Evolutionary conservation across 768 basidiomycete species (phyloP).

Genomic region (Boletus rubroflammeus): DNA sequence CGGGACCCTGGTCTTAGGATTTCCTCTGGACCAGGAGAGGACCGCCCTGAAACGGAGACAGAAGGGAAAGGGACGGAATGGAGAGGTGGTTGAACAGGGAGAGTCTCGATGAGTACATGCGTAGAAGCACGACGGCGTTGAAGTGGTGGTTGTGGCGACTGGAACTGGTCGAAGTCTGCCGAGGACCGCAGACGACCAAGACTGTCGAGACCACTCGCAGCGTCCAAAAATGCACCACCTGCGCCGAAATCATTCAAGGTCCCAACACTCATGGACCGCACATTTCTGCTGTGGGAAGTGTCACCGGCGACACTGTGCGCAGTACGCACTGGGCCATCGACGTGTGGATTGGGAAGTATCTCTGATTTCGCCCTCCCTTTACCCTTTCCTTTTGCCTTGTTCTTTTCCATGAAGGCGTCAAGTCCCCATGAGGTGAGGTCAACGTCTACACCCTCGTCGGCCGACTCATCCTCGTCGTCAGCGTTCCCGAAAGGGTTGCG

Average conservation of each 20-base stretch:
- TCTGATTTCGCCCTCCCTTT: constrained; percentile 38
- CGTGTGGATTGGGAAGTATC: constrained; percentile 44
- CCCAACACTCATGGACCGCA: constrained; percentile 67
- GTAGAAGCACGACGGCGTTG: constrained; percentile 51
- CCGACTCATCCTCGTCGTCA: constrained; percentile 50
- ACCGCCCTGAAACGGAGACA: constrained; percentile 43
- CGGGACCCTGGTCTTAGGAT: constrained; percentile 34
- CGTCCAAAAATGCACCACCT: constrained; percentile 47
- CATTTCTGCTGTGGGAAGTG: constrained; percentile 37
- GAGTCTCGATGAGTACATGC: constrained; percentile 44
- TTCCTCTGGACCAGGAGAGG: constrained; percentile 45
- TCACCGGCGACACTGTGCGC: constrained; percentile 44
- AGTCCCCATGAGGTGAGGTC: constrained; percentile 85
- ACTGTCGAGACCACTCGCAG: constrained; percentile 27
- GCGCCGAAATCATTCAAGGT: constrained; percentile 51
- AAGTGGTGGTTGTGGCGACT: constrained; percentile 37
- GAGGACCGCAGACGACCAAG: constrained; percentile 54
- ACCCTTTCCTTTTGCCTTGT: constrained; percentile 45
- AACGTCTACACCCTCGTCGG: constrained; percentile 57
- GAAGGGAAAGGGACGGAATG: constrained; percentile 66
- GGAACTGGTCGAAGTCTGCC: constrained; percentile 50
- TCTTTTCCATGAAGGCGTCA: constrained; percentile 70
- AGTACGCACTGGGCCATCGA: constrained; percentile 35
- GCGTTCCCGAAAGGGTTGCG: constrained; percentile 75
- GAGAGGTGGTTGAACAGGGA: constrained; percentile 38